Percentiles rank a stretch among this genome's conserved stretches.
These are phyloP conservation scores for Pythium aquatile DNA, from an alignment of 352 stramenopile genomes.

Conservation along the genomic window DNA sequence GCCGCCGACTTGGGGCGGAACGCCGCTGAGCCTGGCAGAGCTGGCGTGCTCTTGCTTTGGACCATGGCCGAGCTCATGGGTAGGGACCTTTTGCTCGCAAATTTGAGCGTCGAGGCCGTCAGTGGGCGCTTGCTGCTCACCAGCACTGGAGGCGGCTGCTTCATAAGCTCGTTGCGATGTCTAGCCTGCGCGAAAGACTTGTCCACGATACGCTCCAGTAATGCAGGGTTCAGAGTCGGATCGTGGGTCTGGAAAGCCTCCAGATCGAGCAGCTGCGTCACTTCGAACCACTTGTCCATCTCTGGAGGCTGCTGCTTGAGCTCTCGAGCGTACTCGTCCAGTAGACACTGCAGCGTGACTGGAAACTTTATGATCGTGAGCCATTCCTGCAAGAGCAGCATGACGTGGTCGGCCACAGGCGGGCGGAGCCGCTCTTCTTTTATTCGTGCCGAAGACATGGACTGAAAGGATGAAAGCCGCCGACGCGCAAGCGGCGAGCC, in stretches of 20 bases:
- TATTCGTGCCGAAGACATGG: not conserved
- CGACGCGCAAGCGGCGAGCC: not conserved
- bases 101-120: constrained; percentile 9
- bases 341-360: constrained; percentile 37
- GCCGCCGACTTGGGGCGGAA: constrained; percentile 47
- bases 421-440: constrained; percentile 50
- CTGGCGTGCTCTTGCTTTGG: not conserved
- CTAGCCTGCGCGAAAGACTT: constrained; percentile 9
- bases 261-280: constrained; percentile 26
- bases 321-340: constrained; percentile 34
- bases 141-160: constrained; percentile 1
- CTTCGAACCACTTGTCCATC: constrained; percentile 28
- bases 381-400: constrained; percentile 54
- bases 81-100: constrained; percentile 16
- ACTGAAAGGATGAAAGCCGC: not conserved
- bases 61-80: constrained; percentile 5
- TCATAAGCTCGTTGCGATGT: not conserved
- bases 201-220: constrained; percentile 22
- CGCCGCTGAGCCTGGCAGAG: not conserved
- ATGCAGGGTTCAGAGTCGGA: not conserved
- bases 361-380: constrained; percentile 33
- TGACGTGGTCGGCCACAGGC: constrained; percentile 35
- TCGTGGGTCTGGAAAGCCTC: not conserved
- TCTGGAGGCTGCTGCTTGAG: constrained; percentile 22
- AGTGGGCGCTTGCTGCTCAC: constrained; percentile 13